Percentiles rank a stretch among this genome's conserved stretches.
Evolutionary conservation across 2,329 filamentous ascomycete genomes (phyloP).

Genomic region (Metarhizium rileyi): DNA sequence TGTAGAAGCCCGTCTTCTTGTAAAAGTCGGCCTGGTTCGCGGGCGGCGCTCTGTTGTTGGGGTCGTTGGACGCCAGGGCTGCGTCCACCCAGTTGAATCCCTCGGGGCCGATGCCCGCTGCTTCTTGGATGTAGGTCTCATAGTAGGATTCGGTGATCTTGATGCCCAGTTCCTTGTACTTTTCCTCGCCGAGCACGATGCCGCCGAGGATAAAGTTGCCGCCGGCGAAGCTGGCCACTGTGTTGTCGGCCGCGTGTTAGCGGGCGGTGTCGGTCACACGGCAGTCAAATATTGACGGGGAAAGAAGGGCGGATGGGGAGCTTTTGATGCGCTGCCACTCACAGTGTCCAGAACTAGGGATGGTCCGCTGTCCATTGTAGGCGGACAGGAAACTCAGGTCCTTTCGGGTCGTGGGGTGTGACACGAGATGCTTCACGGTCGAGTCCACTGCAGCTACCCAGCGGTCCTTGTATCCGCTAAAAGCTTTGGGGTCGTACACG

Average conservation of each 20-base stretch:
- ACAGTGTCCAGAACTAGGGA: conserved; percentile 41
- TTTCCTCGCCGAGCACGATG: conserved; percentile 51
- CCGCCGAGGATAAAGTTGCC: conserved; percentile 81
- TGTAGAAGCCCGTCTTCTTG: conserved; percentile 60
- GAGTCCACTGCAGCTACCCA: conserved; percentile 72
- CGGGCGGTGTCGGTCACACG: neutral
- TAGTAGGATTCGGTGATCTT: conserved; percentile 62
- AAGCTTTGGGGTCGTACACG: conserved; percentile 61
- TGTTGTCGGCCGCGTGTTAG: conserved; percentile 22
- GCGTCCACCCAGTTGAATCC: conserved; percentile 51
- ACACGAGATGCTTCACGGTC: conserved; percentile 60
- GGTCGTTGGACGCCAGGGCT: conserved; percentile 21
- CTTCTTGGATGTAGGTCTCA: conserved; percentile 59
- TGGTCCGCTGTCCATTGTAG: conserved; percentile 37
- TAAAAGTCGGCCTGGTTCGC: conserved; percentile 49
- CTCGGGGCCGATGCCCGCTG: conserved; percentile 71
- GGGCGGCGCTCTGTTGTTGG: conserved; percentile 33
- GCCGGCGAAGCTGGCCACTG: conserved; percentile 72
- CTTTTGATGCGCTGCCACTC: conserved; percentile 17
- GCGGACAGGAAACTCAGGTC: conserved; percentile 64
- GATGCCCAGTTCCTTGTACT: conserved; percentile 67
- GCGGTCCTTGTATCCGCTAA: conserved; percentile 55
- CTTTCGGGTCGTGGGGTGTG: conserved; percentile 53
- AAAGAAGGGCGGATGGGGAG: too few relatives aligned
- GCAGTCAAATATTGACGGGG: neutral